Evolutionary conservation across 1,284 basidiomycete species (phyloP).

Genomic region (Ganoderma leucocontextum): DNA sequence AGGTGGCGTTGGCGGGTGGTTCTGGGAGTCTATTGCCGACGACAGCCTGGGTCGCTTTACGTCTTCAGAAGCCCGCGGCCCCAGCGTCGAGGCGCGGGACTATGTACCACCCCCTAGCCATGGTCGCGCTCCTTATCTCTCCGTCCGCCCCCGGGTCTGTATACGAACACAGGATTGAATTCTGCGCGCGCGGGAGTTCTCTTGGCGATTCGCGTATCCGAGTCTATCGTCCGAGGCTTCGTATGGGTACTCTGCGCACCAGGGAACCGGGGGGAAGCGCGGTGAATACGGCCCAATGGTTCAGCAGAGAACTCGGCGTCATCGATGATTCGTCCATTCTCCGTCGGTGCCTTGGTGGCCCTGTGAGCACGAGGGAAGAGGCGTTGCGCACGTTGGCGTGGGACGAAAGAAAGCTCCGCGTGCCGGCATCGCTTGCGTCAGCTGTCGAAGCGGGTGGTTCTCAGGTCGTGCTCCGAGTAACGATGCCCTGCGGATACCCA

Average conservation of each 20-base stretch:
- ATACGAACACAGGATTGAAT: not conserved
- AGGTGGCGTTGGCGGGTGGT: not conserved
- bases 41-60: conserved; percentile 2
- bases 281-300: not conserved
- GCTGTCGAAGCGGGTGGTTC: not conserved
- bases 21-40: not conserved
- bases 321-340: not conserved
- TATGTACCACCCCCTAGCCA: not conserved
- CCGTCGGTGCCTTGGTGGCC: not conserved
- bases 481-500: not conserved
- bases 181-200: not conserved
- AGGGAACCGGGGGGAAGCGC: not conserved
- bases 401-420: not conserved
- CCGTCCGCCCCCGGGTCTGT: not conserved
- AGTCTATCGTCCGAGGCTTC: not conserved
- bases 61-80: not conserved
- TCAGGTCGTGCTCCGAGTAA: not conserved
- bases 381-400: not conserved
- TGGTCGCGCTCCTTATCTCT: not conserved
- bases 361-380: not conserved
- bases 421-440: conserved; percentile 2
- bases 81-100: not conserved
- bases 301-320: not conserved
- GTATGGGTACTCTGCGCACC: not conserved
- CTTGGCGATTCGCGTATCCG: not conserved